A percentile compares a stretch with the other conserved stretches of the same genome.
These are phyloP conservation scores for Kodamaea nitidulidarum DNA, from an alignment of 805 yeast species.

Conservation along the genomic window DNA sequence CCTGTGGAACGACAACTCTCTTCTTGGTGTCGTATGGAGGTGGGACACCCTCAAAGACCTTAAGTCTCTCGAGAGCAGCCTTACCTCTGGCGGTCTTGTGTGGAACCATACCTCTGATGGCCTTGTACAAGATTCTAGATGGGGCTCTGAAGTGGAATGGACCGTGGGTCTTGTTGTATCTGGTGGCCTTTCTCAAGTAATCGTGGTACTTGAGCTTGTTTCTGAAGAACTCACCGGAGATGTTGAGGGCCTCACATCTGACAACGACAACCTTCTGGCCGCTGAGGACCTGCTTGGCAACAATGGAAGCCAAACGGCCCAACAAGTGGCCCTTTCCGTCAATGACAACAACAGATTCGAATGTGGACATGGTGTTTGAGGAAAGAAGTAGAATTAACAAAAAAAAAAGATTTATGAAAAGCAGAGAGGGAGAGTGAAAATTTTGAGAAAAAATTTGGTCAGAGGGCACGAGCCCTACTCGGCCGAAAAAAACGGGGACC, in stretches of 20 bases:
- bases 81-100: conserved; percentile 99
- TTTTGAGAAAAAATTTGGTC: neutral
- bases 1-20: conserved; percentile 99
- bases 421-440: neutral
- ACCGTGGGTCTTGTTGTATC: conserved; percentile 98
- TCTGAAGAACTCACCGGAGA: conserved; percentile 99
- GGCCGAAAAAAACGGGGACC: neutral
- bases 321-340: conserved; percentile 99
- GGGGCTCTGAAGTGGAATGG: conserved; percentile 99
- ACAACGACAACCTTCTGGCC: conserved; percentile 98
- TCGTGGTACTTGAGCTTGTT: conserved; percentile 99
- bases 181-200: conserved; percentile 98
- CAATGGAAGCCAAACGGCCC: conserved; percentile 98
- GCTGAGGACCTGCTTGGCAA: conserved; percentile 96
- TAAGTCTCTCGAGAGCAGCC: conserved; percentile 98
- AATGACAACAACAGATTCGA: conserved; percentile 96
- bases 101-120: conserved; percentile 98
- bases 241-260: conserved; percentile 96
- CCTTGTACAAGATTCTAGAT: conserved; percentile 99
- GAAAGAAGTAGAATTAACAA: conserved; percentile 6
- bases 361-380: conserved; percentile 59
- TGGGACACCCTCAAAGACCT: conserved; percentile 99
- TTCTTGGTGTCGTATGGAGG: conserved; percentile 99
- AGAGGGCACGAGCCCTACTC: conserved; percentile 10
- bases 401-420: conserved; percentile 5